Evolutionary conservation across 345 rosid genomes (phyloP), one percentile per base, ranked within the genome.

Genomic region (Sonneratia caseolaris): DNA sequence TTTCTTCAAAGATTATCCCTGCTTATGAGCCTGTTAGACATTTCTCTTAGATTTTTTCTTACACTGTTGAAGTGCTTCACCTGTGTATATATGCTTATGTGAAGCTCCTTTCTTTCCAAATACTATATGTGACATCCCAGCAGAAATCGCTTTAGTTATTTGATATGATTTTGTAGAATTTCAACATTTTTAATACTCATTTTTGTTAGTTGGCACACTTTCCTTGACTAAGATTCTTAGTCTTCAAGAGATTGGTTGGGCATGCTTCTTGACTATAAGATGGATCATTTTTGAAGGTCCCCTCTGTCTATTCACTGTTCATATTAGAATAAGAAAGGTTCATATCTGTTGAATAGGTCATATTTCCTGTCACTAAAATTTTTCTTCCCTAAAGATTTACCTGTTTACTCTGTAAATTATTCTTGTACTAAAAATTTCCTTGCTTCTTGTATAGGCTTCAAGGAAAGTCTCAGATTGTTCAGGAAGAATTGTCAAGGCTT

Each of bases 391-490:
- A 59, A 1, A n/a, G 11, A 59, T n/a, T 59, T 59, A 9, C 64
- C n/a, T 56, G 4, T 4, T 18, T n/a, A 27, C 1, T 55, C 21
- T 55, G 12, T 6, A 57, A 5, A 57, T 27, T 27, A 35, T 62
- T n/a, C 13, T 12, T 35, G 15, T 62, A 4, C 7, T 32, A 13
- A 62, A 27, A 62, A 13, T 66, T n/a, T 2, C 19, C 42, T 32
- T 24, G 16, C 37, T 53, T 12, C 45, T 53, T 53, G 40, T 71
- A 69, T 87, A 92, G 99, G 80, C 91, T 95, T 79, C 99, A 92
- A 79, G 96, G 98, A 40, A 95, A 90, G 83, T 89, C 94, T 68
- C 96, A 90, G 79, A 82, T 80, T 18, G 87, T 92, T 79, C 96
- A 88, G 84, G 88, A 95, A 76, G 98, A 95, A 81, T 75, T 92